Percentiles rank a stretch among this genome's conserved stretches.
Conservation (phyloP, 2,329 filamentous ascomycete genomes). For the Reticulascus tulasneorum region DNA sequence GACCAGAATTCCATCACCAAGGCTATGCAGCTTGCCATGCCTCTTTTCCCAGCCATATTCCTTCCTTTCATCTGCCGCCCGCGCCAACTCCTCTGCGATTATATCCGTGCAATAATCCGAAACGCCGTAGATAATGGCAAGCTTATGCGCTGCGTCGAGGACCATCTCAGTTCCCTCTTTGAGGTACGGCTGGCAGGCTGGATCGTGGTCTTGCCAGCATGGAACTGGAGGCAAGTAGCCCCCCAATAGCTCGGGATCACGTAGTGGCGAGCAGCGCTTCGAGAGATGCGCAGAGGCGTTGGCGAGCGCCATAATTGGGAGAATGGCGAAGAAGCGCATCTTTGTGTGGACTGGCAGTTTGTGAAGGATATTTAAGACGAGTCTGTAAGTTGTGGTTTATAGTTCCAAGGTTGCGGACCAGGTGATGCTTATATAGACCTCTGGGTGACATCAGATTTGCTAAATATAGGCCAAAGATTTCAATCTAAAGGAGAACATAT, state of each 20-base stretch:
- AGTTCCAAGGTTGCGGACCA: too few relatives aligned
- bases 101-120: conserved; percentile 14
- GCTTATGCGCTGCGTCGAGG: conserved; percentile 13
- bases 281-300: conserved; percentile 2
- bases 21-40: conserved; percentile 16
- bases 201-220: conserved; percentile 21
- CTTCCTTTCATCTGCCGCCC: conserved; percentile 17
- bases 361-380: too few relatives aligned
- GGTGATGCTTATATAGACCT: too few relatives aligned
- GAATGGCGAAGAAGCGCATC: too few relatives aligned
- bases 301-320: too few relatives aligned
- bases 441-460: too few relatives aligned
- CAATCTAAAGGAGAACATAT: too few relatives aligned
- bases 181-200: conserved; percentile 18
- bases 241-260: conserved; percentile 14
- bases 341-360: too few relatives aligned
- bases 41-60: conserved; percentile 18
- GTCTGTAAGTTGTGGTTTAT: too few relatives aligned
- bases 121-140: conserved; percentile 19
- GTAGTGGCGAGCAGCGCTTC: conserved; percentile 20
- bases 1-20: conserved; percentile 16
- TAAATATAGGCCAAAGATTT: too few relatives aligned
- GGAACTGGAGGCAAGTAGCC: conserved; percentile 21
- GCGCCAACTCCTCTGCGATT: conserved; percentile 19
- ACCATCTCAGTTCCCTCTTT: conserved; percentile 13